phyloP scores from a whole-genome alignment of 108 stramenopile species.

The Nitzschia sp. region DNA sequence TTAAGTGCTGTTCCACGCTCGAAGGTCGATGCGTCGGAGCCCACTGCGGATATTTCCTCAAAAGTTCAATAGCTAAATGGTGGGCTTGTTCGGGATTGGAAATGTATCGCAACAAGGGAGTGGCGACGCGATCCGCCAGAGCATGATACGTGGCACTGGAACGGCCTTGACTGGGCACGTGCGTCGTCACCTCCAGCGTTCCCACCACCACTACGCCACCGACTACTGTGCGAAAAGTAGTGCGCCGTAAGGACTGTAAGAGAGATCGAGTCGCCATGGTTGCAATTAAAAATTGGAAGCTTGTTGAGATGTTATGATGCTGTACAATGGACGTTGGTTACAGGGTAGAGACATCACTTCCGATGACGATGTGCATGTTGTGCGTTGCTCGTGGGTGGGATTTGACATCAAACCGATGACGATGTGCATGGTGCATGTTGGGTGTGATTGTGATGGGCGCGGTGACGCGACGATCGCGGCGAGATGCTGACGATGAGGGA shows the following conservation, averaged over 20 bases:
- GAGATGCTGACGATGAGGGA: too few species aligned
- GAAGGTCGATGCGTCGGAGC: conserved; percentile 59
- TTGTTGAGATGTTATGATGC: too few species aligned
- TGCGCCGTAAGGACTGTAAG: conserved; percentile 21
- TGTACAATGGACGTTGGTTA: too few species aligned
- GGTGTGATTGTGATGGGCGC: too few species aligned
- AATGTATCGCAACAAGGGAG: conserved; percentile 57
- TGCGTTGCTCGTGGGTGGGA: too few species aligned
- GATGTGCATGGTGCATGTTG: too few species aligned
- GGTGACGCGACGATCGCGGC: too few species aligned
- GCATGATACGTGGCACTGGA: conserved; percentile 66
- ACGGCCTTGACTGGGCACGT: conserved; percentile 75
- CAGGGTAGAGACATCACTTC: too few species aligned
- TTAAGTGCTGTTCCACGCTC: conserved; percentile 33
- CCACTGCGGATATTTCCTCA: conserved; percentile 24
- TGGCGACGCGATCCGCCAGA: conserved; percentile 56
- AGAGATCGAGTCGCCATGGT: neutral
- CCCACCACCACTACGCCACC: conserved; percentile 34
- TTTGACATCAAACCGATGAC: too few species aligned
- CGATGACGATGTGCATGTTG: too few species aligned
- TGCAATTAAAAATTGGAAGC: too few species aligned
- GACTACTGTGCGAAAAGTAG: conserved; percentile 14
- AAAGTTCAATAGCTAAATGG: conserved; percentile 52
- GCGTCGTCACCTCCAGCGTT: conserved; percentile 66
- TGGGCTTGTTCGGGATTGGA: conserved; percentile 64